Conservation (phyloP, 257 asterid species). For the Buddleja alternifolia region DNA sequence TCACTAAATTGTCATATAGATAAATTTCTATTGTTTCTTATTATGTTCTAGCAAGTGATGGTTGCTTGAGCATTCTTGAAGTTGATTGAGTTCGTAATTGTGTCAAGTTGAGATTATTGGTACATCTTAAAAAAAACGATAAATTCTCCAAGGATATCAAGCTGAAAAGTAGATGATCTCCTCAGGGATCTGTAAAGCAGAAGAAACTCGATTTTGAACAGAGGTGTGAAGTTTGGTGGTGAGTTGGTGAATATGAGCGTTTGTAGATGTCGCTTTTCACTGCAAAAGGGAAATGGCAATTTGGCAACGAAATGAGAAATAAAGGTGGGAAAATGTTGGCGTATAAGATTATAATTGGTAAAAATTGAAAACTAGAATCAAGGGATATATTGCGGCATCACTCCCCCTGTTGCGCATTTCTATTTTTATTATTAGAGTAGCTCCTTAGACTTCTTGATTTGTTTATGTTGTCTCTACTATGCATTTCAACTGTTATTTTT, state of each 20-base stretch:
- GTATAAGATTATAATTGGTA: not conserved
- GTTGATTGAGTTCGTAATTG: not conserved
- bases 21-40: no score
- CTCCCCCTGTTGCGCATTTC: not conserved
- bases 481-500: not conserved
- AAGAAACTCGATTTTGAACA: not conserved
- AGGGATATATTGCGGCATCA: not conserved
- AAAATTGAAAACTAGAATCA: not conserved
- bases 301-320: not conserved
- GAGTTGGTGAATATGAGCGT: not conserved
- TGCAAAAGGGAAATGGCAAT: not conserved
- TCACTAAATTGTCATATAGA: no score
- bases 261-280: not conserved
- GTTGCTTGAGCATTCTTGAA: no score
- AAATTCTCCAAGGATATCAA: not conserved
- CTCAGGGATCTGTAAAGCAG: not conserved
- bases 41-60: no score
- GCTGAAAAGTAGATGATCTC: not conserved
- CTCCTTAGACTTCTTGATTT: not conserved
- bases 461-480: not conserved
- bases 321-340: not conserved
- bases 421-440: not conserved
- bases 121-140: not conserved
- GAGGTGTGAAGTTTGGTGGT: not conserved
- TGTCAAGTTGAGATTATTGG: not conserved